Conservation (phyloP, 1,139 yeast genomes). For the Geotrichum citri-aurantii region DNA sequence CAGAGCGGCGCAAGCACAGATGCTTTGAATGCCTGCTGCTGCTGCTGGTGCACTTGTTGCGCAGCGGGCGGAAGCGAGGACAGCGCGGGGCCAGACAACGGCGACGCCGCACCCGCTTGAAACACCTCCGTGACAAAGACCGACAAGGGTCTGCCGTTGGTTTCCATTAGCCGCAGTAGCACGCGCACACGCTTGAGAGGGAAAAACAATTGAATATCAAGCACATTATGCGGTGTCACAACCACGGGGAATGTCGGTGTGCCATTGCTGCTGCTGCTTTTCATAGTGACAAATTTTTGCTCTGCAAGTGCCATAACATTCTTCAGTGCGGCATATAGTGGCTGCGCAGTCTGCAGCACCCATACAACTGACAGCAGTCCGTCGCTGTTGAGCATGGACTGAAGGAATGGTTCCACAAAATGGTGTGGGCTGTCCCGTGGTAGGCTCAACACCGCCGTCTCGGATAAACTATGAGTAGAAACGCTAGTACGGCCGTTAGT, state of each 20-base stretch:
- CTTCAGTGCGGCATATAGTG: constrained; percentile 27
- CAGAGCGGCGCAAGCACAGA: constrained; percentile 16
- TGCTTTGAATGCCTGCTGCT: neutral
- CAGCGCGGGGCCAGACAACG: constrained; percentile 5
- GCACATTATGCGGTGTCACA: constrained; percentile 12
- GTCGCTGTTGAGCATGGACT: constrained; percentile 24
- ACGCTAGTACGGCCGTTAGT: neutral
- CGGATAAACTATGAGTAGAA: constrained; percentile 9
- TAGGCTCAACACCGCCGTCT: constrained; percentile 20
- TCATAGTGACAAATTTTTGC: neutral
- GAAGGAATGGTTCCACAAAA: constrained; percentile 25
- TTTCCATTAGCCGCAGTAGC: constrained; percentile 12
- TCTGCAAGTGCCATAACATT: constrained; percentile 11
- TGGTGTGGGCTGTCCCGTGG: constrained; percentile 27
- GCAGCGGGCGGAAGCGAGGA: neutral
- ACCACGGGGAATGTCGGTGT: constrained; percentile 17
- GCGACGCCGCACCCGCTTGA: constrained; percentile 5
- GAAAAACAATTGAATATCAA: constrained; percentile 12
- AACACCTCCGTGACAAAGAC: constrained; percentile 14
- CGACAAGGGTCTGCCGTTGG: constrained; percentile 16
- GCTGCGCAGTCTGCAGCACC: constrained; percentile 28
- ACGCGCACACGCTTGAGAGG: constrained; percentile 10
- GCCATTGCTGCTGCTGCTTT: neutral
- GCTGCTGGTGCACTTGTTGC: neutral
- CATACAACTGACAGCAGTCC: constrained; percentile 31